Base-by-base conservation (phyloP, 306 rosid genomes). In the Dalbergia cochinchinensis region DNA sequence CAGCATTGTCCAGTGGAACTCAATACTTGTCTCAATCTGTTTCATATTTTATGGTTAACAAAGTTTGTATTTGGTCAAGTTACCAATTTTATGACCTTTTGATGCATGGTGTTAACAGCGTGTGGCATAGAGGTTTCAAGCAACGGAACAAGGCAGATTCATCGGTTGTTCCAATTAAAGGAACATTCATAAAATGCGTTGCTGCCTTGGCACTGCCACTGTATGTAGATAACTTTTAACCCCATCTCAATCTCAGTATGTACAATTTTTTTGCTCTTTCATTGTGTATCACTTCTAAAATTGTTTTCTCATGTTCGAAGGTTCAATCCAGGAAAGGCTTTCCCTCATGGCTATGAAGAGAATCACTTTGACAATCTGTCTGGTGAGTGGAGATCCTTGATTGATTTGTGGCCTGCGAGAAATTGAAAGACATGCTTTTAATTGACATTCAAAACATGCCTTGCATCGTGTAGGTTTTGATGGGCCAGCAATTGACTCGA, bases 331-430 rank as follows among this genome's bases (percentile, higher is more conserved):
- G 73, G 76, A 59, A 87, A 83, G 83, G 85, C 77, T 69, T n/a
- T 82, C 54, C 63, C 45, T 68, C 73, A 34, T 76, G 81, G 71
- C 62, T 61, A 51, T 58, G 83, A 55, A 77, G 80, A 83, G 70
- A 71, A 71, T 50, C 79, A 48, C 81, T 50, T 61, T 18, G 80
- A 58, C 61, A 76, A 80, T 86, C 63, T 73, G 18, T 82, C 80
- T 44, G 67, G 98, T 94, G 79, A 90, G 98, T 88, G 47, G 44
- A 80, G 77, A 66, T 54, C 76, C 12, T 77, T 80, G 51, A 53
- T 51, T 65, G 62, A 76, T 72, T 74, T 83, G 71, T 63, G 18
- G 59, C 78, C 45, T 78, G 78, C 34, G 31, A 77, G 41, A 66
- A 66, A 31, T 42, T 75, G 77, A 69, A 72, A 34, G 13, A 11